Percentiles rank a stretch among this genome's conserved stretches.
phyloP scores from a whole-genome alignment of 768 basidiomycete species.

The Omphalotus guepiniiformis region DNA sequence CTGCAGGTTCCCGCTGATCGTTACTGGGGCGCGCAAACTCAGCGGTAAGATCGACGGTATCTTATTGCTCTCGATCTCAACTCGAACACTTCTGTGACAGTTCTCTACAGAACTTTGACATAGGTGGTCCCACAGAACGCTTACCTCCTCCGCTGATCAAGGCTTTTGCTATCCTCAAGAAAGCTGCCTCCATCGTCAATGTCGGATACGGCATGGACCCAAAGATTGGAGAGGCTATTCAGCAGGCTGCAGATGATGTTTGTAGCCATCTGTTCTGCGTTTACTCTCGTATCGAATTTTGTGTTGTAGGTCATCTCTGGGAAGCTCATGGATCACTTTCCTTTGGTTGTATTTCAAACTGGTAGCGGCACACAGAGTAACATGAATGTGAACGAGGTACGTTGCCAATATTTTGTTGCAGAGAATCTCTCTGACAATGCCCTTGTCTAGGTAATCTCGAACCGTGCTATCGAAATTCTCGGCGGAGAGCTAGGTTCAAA shows the following conservation, averaged over 20 bases:
- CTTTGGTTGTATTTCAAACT: conserved; percentile 98
- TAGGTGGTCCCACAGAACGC: conserved; percentile 93
- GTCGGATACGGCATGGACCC: conserved; percentile 86
- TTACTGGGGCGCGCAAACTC: conserved; percentile 99
- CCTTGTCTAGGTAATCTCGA: conserved; percentile 80
- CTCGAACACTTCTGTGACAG: conserved; percentile 30
- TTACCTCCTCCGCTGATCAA: conserved; percentile 93
- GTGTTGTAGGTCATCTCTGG: conserved; percentile 84
- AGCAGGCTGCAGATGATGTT: conserved; percentile 91
- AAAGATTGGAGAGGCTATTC: conserved; percentile 84
- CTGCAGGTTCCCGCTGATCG: conserved; percentile 82
- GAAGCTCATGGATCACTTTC: conserved; percentile 92
- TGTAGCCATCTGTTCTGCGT: conserved; percentile 15
- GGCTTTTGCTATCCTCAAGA: conserved; percentile 96
- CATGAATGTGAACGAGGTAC: conserved; percentile 97
- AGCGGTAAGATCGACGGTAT: conserved; percentile 50
- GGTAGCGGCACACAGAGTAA: conserved; percentile 99
- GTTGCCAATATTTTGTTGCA: neutral
- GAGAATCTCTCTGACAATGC: neutral
- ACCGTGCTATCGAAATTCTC: conserved; percentile 94
- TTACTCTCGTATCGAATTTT: neutral
- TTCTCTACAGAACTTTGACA: conserved; percentile 97
- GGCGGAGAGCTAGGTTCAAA: conserved; percentile 95
- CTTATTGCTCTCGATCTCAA: neutral
- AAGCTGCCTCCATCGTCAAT: conserved; percentile 92